Base-by-base conservation (phyloP, 2,329 filamentous ascomycete species). In the Botrytis fragariae region DNA sequence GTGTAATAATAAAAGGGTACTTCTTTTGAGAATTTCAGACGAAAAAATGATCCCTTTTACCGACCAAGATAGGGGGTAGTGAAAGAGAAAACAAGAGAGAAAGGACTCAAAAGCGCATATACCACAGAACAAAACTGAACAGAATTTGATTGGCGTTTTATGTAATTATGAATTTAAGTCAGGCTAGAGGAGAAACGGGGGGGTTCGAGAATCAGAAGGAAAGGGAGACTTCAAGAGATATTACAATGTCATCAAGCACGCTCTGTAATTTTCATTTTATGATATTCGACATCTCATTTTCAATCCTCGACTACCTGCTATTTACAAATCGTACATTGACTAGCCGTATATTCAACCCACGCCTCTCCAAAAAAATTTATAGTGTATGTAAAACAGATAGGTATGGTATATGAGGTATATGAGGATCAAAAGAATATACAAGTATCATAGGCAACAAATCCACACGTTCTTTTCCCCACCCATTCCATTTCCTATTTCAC, bases 401-500 rank as follows among this genome's bases (percentile, higher is more conserved):
- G 16, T 35, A 48, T 65, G 42, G 20, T 48, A 25, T 45, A 64
- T 64, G n/a, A 32, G 20, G 42, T 32, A 48, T 37, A 62, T 39
- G 32, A 61, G 35, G 32, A 37, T 61, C 44, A 25, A 42, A 29
- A 39, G 37, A 68, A 42, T 68, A 68, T 57, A 68, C 65, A 68
- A 68, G n/a, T 42, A 54, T 57, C 64, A 68, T 39, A 29, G 25
- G 25, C 32, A 37, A 25, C 32, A 61, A 61, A 61, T n/a, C 63
- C 48, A 54, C 20, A 35, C 51, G n/a, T 60, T 69, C 67, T 44
- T 69, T 69, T 61, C 12, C 54, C 44, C 45, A 29, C 39, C 60
- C 69, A 39, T 65, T 12, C 60, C 37, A 62, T 51, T 48, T 61
- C 54, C 73, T 35, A 64, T 64, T 51, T 69, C 61, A 61, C 61